These are phyloP conservation scores for Rhodotorula glutinis DNA, from an alignment of 1,284 basidiomycete species.

Conservation along the genomic window DNA sequence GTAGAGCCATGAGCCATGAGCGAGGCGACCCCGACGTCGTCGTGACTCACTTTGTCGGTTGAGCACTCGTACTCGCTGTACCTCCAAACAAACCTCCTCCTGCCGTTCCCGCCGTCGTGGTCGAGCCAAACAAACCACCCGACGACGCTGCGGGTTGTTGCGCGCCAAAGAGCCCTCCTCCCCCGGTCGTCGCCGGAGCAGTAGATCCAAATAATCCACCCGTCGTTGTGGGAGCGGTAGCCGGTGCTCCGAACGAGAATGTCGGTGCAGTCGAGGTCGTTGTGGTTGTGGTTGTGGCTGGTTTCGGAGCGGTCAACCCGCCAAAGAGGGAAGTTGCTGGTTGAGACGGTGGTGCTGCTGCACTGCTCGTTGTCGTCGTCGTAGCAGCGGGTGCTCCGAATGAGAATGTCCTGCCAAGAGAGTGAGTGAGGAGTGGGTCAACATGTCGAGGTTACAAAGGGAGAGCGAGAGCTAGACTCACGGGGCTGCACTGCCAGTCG, in stretches of 20 bases:
- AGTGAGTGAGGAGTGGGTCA: no score
- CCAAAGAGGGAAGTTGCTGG: no score
- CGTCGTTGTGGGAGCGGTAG: no score
- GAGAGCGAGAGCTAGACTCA: no score
- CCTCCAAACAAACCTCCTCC: neutral
- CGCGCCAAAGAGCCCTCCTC: slow-evolving; percentile 5
- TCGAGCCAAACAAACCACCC: slow-evolving; percentile 6
- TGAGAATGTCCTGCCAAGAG: slow-evolving; percentile 1
- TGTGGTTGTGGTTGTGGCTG: neutral
- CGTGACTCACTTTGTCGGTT: neutral
- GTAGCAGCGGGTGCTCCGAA: slow-evolving; percentile 9
- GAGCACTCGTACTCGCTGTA: neutral
- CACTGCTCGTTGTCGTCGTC: neutral
- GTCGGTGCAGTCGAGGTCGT: neutral
- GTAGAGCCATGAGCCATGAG: no score
- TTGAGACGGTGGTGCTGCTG: neutral
- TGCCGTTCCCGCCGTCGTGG: no score
- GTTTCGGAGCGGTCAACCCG: no score
- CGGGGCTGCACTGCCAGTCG: no score
- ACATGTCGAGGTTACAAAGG: no score
- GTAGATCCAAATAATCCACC: no score
- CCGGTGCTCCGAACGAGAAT: slow-evolving; percentile 19
- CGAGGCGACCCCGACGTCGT: no score
- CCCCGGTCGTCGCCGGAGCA: neutral
- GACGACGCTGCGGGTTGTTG: no score